A percentile compares a stretch with the other conserved stretches of the same genome.
Evolutionary conservation across 1,284 basidiomycete genomes (phyloP).

Genomic region (Apiotrichum mycotoxinovorans): DNA sequence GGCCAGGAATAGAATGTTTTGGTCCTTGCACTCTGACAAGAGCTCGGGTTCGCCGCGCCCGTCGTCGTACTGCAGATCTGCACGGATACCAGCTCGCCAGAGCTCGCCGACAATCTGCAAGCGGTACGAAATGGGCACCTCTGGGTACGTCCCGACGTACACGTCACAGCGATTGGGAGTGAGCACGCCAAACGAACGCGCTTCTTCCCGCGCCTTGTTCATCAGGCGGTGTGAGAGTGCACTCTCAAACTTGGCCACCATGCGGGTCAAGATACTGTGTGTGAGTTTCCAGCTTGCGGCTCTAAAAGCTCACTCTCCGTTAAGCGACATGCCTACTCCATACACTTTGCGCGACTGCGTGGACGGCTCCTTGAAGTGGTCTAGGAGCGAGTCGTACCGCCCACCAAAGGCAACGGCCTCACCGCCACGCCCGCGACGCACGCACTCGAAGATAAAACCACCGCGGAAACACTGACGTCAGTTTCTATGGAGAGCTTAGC

Average conservation of each 20-base stretch:
- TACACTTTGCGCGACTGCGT: slow-evolving; percentile 41
- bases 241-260: slow-evolving; percentile 50
- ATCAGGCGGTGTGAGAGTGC: slow-evolving; percentile 48
- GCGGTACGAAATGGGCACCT: slow-evolving; percentile 51
- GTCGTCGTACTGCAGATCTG: slow-evolving; percentile 57
- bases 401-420: slow-evolving; percentile 55
- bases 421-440: slow-evolving; percentile 50
- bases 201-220: slow-evolving; percentile 49
- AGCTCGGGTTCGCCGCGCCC: slow-evolving; percentile 43
- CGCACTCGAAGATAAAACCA: slow-evolving; percentile 56
- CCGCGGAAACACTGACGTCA: slow-evolving; percentile 51
- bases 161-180: slow-evolving; percentile 55
- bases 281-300: background rate
- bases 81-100: slow-evolving; percentile 55
- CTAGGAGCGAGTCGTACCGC: slow-evolving; percentile 54
- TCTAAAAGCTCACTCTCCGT: slow-evolving; percentile 49
- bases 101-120: slow-evolving; percentile 55
- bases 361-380: slow-evolving; percentile 52
- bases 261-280: slow-evolving; percentile 50
- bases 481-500: slow-evolving; percentile 5
- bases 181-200: slow-evolving; percentile 53
- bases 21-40: slow-evolving; percentile 45
- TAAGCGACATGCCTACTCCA: slow-evolving; percentile 56
- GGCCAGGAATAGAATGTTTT: slow-evolving; percentile 49
- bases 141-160: slow-evolving; percentile 54